These are phyloP conservation scores for Rhizopus delemar DNA, from an alignment of 371 early-diverging fungal species.

Conservation along the genomic window DNA sequence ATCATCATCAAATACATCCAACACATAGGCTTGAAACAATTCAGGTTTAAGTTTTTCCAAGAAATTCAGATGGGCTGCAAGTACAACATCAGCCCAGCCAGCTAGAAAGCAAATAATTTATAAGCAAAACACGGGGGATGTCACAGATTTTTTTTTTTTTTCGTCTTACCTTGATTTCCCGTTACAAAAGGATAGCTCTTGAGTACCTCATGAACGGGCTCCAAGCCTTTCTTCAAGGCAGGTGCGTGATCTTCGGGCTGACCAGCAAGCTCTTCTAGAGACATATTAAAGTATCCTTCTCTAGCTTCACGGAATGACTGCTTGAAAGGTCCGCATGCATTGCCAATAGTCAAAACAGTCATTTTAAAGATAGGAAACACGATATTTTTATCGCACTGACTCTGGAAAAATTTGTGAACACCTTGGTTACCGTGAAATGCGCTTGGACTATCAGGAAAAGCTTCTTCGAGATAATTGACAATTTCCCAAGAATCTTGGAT, in stretches of 20 bases:
- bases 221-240: slow-evolving; percentile 6
- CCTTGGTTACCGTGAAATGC: slow-evolving; percentile 18
- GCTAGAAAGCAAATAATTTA: slow-evolving; percentile 5
- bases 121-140: neutral
- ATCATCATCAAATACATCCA: slow-evolving; percentile 3
- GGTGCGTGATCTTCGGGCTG: neutral
- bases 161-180: slow-evolving; percentile 19
- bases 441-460: slow-evolving; percentile 13
- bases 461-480: slow-evolving; percentile 23
- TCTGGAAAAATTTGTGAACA: slow-evolving; percentile 19
- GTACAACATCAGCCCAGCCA: slow-evolving; percentile 24
- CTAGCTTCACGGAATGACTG: slow-evolving; percentile 11
- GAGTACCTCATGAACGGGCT: slow-evolving; percentile 1
- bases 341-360: slow-evolving; percentile 1
- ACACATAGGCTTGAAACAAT: slow-evolving; percentile 8
- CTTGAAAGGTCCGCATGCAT: slow-evolving; percentile 1
- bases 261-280: slow-evolving; percentile 20
- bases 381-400: neutral
- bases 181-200: slow-evolving; percentile 9
- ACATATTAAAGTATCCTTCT: slow-evolving; percentile 4
- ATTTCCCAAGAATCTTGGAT: slow-evolving; percentile 29
- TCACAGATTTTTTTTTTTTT: neutral
- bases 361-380: slow-evolving; percentile 6
- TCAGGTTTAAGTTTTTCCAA: slow-evolving; percentile 8
- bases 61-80: slow-evolving; percentile 9